These are phyloP conservation scores for Monosporozyma unispora DNA, from an alignment of 805 yeast species.

Conservation along the genomic window DNA sequence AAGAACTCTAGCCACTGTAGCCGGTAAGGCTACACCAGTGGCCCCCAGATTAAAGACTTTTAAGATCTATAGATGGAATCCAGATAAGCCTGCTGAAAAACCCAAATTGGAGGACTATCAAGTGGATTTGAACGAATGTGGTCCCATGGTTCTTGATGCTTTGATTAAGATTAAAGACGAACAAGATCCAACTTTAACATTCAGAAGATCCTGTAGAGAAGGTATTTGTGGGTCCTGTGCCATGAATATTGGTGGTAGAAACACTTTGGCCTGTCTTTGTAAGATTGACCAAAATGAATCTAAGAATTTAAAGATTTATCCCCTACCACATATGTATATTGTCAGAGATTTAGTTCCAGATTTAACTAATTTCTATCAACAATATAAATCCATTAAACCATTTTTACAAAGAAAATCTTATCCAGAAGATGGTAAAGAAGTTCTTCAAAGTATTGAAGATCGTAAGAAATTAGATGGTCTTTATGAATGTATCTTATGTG, in stretches of 20 bases:
- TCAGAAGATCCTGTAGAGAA: constrained; percentile 98
- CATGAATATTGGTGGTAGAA: constrained; percentile 96
- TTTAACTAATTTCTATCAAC: constrained; percentile 94
- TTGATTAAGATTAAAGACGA: constrained; percentile 90
- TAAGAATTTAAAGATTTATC: constrained; percentile 81
- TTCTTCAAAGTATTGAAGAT: constrained; percentile 82
- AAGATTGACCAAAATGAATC: constrained; percentile 73
- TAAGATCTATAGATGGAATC: constrained; percentile 96
- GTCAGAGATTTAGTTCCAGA: constrained; percentile 97
- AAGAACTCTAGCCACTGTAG: constrained; percentile 6
- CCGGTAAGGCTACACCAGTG: constrained; percentile 19
- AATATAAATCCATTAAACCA: constrained; percentile 96
- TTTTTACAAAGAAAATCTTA: constrained; percentile 70
- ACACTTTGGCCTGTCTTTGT: constrained; percentile 94
- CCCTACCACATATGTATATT: constrained; percentile 96
- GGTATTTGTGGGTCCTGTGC: constrained; percentile 99
- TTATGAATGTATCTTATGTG: constrained; percentile 96
- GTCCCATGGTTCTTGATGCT: constrained; percentile 98
- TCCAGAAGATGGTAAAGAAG: constrained; percentile 90
- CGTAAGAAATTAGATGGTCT: constrained; percentile 94
- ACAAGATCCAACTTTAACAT: constrained; percentile 89
- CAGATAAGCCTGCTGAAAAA: constrained; percentile 88
- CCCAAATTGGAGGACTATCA: constrained; percentile 79
- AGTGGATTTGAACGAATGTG: constrained; percentile 82
- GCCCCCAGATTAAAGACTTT: constrained; percentile 67